A percentile compares a stretch with the other conserved stretches of the same genome.
Conservation (phyloP, 2,329 filamentous ascomycete species). For the Alternaria alternata region DNA sequence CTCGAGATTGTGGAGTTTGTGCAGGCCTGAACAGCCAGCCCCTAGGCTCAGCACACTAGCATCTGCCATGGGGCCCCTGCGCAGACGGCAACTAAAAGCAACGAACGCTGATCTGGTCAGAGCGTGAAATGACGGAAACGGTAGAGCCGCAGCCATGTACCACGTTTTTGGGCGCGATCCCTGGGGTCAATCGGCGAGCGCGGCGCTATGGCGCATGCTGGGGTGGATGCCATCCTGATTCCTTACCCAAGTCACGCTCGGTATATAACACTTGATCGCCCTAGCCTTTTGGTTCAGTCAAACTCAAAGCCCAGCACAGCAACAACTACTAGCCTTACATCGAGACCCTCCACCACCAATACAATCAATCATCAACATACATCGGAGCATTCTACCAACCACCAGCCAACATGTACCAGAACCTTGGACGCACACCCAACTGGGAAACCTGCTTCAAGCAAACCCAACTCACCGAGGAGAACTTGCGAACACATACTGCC, state of each 20-base stretch:
- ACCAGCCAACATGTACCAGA: conserved; percentile 19
- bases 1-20: conserved; percentile 18
- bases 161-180: conserved; percentile 33
- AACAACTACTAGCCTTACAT: conserved; percentile 1
- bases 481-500: conserved; percentile 41
- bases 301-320: conserved; percentile 6
- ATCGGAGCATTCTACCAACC: not conserved
- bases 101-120: conserved; percentile 28
- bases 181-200: conserved; percentile 24
- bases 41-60: conserved; percentile 23
- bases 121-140: conserved; percentile 24
- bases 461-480: conserved; percentile 40
- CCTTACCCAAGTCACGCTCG: conserved; percentile 6
- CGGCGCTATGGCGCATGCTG: conserved; percentile 30
- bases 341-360: not conserved
- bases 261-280: conserved; percentile 21
- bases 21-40: conserved; percentile 22
- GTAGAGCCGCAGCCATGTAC: conserved; percentile 30
- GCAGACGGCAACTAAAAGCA: conserved; percentile 26
- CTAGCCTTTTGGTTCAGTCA: conserved; percentile 11
- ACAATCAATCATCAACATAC: not conserved
- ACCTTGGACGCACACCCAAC: conserved; percentile 18
- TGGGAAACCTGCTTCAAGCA: conserved; percentile 19
- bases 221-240: conserved; percentile 21
- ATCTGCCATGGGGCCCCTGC: conserved; percentile 31